Conservation (phyloP, 106 monocot species). For the Allium sativum region DNA sequence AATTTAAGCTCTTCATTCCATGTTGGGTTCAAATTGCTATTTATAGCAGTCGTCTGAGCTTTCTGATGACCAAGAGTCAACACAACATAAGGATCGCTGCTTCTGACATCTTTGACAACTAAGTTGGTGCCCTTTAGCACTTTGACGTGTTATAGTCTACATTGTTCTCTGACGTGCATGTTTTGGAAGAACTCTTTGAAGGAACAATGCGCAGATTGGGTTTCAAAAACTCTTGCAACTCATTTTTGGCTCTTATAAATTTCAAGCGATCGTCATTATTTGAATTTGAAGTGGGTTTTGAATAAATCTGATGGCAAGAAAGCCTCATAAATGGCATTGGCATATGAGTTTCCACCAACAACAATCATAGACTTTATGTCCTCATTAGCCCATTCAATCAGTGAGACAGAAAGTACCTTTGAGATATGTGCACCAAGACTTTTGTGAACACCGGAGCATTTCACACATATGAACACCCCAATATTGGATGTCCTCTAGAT, state of each 20-base stretch:
- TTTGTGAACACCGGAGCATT: conserved; percentile 47
- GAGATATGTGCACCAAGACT: conserved; percentile 54
- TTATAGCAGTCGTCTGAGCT: conserved; percentile 41
- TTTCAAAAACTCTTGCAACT: conserved; percentile 80
- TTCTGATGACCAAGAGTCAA: conserved; percentile 54
- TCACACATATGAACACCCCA: conserved; percentile 56
- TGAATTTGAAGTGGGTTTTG: conserved; percentile 55
- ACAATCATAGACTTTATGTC: conserved; percentile 78
- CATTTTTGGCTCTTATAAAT: conserved; percentile 92
- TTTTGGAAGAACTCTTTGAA: conserved; percentile 34
- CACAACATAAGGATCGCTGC: conserved; percentile 64
- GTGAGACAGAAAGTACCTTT: conserved; percentile 74
- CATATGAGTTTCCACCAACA: conserved; percentile 89
- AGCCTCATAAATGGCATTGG: conserved; percentile 88
- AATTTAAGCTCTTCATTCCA: conserved; percentile 80
- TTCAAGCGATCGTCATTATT: conserved; percentile 56
- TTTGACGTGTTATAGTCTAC: conserved; percentile 14
- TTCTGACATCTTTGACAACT: conserved; percentile 43
- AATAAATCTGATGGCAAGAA: conserved; percentile 50
- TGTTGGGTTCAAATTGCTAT: conserved; percentile 67
- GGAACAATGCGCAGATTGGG: conserved; percentile 81
- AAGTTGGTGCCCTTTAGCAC: conserved; percentile 43
- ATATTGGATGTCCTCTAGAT: conserved; percentile 31
- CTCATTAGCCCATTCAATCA: conserved; percentile 78
- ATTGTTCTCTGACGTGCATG: conserved; percentile 24